Base-by-base conservation (phyloP, 2,329 filamentous ascomycete genomes). In the Coleophoma eucalyptorum region DNA sequence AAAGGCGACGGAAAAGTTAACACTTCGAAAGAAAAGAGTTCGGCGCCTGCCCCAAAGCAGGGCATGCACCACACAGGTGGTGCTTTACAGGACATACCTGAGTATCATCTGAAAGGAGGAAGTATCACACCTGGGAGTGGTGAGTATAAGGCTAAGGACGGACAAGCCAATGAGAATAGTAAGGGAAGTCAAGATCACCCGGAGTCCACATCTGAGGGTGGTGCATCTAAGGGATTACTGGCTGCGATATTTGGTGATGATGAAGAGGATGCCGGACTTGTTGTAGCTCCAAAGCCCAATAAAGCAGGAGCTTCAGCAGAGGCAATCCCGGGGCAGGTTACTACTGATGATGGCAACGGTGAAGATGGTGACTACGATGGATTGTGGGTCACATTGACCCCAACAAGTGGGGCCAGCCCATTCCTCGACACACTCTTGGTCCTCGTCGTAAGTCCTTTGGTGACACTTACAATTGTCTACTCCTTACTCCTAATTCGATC, bases 361-460 rank as follows among this genome's bases (percentile, higher is more conserved):
- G 63, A 71, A 26, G 68, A 67, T 55, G 71, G 76, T 35, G 73
- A 76, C 12, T 85, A 85, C 56, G 85, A 94, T 60, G 93, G 91
- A 2, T 80, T 99, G 4, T 97, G 91, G 91, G 90, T 99, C n/a
- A 96, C 94, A 7, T 83, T 99, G 50, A 94, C 90, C 1, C 94
- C 92, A 1, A 92, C 91, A 0, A 93, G 84, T 68, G 93, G 90
- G 56, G 87, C 88, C 5, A 95, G 87, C 60, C 92, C 94, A 0
- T 96, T 99, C 72, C 92, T 97, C 60, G 94, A 99, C 66, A 97
- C 93, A 0, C 79, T 99, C 3, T 77, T 97, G n/a, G 91, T 99
- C 8, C 76, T 99, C n/a, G 91, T 99, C 32, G 85, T 97, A 49
- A 97, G 92, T 63, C 94, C 94, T 7, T 72, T 99, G 13, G 86